phyloP scores from a whole-genome alignment of 2,329 filamentous ascomycete genomes.

The Fusarium begoniae region DNA sequence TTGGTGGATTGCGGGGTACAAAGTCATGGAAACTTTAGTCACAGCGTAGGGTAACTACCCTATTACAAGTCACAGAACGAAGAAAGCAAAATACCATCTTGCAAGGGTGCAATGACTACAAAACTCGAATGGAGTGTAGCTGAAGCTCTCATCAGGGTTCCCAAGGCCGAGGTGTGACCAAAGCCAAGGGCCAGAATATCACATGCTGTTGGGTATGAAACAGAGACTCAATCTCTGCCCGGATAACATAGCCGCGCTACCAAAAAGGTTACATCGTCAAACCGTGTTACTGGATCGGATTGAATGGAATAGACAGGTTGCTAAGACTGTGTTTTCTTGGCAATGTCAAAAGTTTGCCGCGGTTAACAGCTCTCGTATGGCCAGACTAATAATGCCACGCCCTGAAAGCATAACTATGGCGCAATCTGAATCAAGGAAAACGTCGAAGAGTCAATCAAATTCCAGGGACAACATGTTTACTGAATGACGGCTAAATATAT shows the following conservation, averaged over 20 bases:
- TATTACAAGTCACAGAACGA: neutral
- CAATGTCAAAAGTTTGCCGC: no score
- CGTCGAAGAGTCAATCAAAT: neutral
- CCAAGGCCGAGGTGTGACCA: neutral
- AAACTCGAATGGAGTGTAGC: neutral
- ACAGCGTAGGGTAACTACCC: conserved; percentile 1
- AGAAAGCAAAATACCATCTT: neutral
- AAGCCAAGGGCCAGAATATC: neutral
- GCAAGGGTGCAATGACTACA: neutral
- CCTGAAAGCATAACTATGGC: no score
- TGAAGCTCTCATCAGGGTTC: neutral
- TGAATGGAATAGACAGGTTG: no score
- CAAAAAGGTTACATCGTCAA: neutral
- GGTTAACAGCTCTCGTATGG: no score
- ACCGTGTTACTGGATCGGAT: no score
- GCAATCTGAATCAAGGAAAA: neutral
- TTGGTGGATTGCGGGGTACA: neutral
- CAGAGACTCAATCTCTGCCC: fast-evolving
- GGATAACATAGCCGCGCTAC: neutral
- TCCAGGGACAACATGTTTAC: neutral
- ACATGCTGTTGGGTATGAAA: neutral
- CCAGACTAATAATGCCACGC: no score
- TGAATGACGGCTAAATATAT: no score
- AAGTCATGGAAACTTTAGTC: conserved; percentile 14
- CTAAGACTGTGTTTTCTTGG: fast-evolving